Percentiles rank a stretch among this genome's conserved stretches.
These are phyloP conservation scores for Fusarium sp. DNA, from an alignment of 2,329 filamentous ascomycete genomes.

Conservation along the genomic window DNA sequence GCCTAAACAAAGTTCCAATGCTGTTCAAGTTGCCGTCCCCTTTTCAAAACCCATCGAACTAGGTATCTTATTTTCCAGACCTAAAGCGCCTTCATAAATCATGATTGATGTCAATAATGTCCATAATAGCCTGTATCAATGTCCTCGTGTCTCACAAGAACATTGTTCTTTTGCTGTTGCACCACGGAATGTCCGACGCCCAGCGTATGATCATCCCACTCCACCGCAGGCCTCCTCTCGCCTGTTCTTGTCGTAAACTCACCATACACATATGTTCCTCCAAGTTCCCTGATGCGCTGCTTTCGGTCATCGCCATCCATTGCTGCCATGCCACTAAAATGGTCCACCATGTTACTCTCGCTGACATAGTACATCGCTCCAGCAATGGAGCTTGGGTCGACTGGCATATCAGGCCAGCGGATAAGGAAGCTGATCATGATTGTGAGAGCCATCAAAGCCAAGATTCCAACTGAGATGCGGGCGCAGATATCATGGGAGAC, in stretches of 20 bases:
- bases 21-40: background rate
- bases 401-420: slow-evolving; percentile 58
- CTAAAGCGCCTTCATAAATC: slow-evolving; percentile 6
- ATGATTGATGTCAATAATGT: slow-evolving; percentile 33
- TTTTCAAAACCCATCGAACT: slow-evolving; percentile 2
- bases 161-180: slow-evolving; percentile 7
- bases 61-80: background rate
- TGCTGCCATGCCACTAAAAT: slow-evolving; percentile 41
- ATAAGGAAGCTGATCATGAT: slow-evolving; percentile 56
- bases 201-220: slow-evolving; percentile 43
- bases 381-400: slow-evolving; percentile 60
- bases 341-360: slow-evolving; percentile 43
- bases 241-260: slow-evolving; percentile 39
- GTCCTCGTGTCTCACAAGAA: slow-evolving; percentile 23
- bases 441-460: slow-evolving; percentile 58
- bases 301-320: slow-evolving; percentile 38
- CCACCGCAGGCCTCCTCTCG: slow-evolving; percentile 41
- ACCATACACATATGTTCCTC: slow-evolving; percentile 43
- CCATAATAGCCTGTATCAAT: slow-evolving; percentile 42
- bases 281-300: slow-evolving; percentile 39
- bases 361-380: slow-evolving; percentile 59
- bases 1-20: background rate
- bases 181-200: slow-evolving; percentile 4
- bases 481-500: slow-evolving; percentile 56
- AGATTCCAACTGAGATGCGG: slow-evolving; percentile 53